A percentile compares a stretch with the other conserved stretches of the same genome.
Evolutionary conservation across 352 stramenopile genomes (phyloP).

Genomic region (Sclerospora graminicola): DNA sequence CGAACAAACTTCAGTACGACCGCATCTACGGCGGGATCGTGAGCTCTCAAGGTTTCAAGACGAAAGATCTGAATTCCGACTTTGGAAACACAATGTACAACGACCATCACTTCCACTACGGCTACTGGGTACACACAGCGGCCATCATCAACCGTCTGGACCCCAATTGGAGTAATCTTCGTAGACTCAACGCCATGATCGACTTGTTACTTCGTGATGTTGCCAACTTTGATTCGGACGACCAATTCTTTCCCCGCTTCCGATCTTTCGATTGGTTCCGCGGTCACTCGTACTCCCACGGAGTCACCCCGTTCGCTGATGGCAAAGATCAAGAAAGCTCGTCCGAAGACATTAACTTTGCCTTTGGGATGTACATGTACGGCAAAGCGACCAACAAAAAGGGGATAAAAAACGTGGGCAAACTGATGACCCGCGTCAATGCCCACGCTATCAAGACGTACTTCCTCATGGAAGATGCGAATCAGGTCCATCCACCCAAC

Average conservation of each 20-base stretch:
- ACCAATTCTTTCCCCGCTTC: slow-evolving; percentile 41
- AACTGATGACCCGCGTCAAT: slow-evolving; percentile 28
- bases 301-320: slow-evolving; percentile 44
- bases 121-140: slow-evolving; percentile 47
- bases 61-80: slow-evolving; percentile 45
- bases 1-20: slow-evolving; percentile 46
- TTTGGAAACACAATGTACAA: slow-evolving; percentile 74
- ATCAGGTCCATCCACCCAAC: slow-evolving; percentile 13
- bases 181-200: slow-evolving; percentile 28
- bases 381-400: slow-evolving; percentile 31
- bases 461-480: slow-evolving; percentile 42
- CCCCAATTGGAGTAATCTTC: slow-evolving; percentile 28
- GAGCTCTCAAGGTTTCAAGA: slow-evolving; percentile 40
- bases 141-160: slow-evolving; percentile 39
- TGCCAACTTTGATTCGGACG: slow-evolving; percentile 22
- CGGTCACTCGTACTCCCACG: slow-evolving; percentile 60
- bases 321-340: slow-evolving; percentile 64
- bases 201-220: slow-evolving; percentile 40
- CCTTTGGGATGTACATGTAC: slow-evolving; percentile 42
- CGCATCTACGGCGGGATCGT: slow-evolving; percentile 44
- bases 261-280: slow-evolving; percentile 60
- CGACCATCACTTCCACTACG: slow-evolving; percentile 70
- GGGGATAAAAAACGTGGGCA: slow-evolving; percentile 18
- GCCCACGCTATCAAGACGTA: slow-evolving; percentile 38
- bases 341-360: slow-evolving; percentile 59